Conservation (phyloP, 306 rosid genomes). For the Senna tora region DNA sequence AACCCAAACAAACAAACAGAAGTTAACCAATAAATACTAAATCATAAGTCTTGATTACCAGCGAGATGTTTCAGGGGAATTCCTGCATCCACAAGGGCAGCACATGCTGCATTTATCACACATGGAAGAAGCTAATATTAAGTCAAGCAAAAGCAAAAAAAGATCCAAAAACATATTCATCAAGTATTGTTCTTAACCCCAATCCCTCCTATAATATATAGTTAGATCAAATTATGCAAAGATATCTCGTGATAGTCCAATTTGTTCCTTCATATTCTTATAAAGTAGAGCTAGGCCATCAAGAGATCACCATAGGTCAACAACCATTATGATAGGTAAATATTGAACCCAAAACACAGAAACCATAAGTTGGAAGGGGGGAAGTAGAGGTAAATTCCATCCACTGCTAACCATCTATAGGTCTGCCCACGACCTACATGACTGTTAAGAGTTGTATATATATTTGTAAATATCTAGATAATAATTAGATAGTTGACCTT, state of each 20-base stretch:
- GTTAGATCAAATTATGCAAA: constrained; percentile 13
- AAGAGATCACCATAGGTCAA: constrained; percentile 9
- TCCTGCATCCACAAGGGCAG: constrained; percentile 94
- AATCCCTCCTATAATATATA: constrained; percentile 6
- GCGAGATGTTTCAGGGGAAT: constrained; percentile 92
- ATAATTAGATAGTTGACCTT: no score
- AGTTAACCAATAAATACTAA: constrained; percentile 30
- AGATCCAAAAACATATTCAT: constrained; percentile 32
- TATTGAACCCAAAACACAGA: constrained; percentile 2
- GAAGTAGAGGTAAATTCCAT: not conserved
- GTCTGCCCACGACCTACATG: not conserved
- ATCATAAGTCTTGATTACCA: constrained; percentile 55
- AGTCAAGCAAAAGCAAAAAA: constrained; percentile 55
- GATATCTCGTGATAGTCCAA: constrained; percentile 13
- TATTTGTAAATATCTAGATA: no score
- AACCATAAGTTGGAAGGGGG: not conserved
- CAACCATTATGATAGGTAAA: not conserved
- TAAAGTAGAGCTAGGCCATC: not conserved
- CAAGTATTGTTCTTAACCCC: constrained; percentile 1
- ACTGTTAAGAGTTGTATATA: no score
- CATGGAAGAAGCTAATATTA: constrained; percentile 81
- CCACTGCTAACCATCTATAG: constrained; percentile 1
- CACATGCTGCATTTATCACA: constrained; percentile 92
- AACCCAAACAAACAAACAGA: constrained; percentile 24
- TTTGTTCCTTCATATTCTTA: constrained; percentile 14